Conservation (phyloP, 164 flowering plant species). For the Stephania japonica region DNA sequence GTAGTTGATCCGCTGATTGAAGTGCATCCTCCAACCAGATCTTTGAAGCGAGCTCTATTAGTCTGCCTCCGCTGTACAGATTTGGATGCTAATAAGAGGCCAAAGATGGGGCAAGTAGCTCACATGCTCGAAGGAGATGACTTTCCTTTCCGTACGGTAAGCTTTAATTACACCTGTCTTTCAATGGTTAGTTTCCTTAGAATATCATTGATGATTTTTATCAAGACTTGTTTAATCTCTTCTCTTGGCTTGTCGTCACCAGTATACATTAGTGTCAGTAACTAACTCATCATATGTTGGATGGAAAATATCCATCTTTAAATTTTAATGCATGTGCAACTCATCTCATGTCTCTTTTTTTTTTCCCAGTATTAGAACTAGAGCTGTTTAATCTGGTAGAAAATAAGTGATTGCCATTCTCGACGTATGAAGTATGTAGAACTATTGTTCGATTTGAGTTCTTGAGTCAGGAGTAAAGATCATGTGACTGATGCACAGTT, state of each 20-base stretch:
- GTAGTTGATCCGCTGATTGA: constrained; percentile 59
- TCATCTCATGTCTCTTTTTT: not conserved
- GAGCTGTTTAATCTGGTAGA: not conserved
- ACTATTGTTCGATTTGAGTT: not conserved
- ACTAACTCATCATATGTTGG: not conserved
- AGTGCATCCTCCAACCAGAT: constrained; percentile 55
- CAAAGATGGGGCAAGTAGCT: constrained; percentile 87
- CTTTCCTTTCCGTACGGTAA: constrained; percentile 67
- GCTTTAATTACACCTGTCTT: constrained; percentile 14
- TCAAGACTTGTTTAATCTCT: not conserved
- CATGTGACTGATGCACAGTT: not conserved
- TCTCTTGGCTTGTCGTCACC: not conserved
- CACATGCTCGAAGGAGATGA: constrained; percentile 98
- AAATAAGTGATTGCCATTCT: not conserved
- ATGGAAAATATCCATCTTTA: not conserved
- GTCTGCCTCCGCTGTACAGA: constrained; percentile 89
- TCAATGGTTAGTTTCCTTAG: not conserved
- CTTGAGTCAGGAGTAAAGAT: not conserved
- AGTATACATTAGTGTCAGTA: not conserved
- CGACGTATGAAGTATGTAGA: not conserved
- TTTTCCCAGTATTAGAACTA: not conserved
- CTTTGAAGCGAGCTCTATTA: constrained; percentile 59
- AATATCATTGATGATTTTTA: not conserved
- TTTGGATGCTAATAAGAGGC: constrained; percentile 62
- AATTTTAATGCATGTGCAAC: not conserved